Conservation (phyloP, 75 land plant species). For the Pinus taeda region DNA sequence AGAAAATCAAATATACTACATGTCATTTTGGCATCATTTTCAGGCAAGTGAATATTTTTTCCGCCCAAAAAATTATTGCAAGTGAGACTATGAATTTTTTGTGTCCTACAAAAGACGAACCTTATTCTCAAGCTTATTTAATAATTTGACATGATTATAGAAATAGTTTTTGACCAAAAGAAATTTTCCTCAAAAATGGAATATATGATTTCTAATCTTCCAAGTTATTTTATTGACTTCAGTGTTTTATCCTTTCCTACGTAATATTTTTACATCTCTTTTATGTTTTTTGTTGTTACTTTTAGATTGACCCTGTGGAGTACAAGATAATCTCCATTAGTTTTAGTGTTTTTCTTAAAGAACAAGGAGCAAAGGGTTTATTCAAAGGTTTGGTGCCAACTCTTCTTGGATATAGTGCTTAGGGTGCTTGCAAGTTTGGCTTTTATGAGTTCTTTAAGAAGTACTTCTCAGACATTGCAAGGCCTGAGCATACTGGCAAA, state of each 20-base stretch:
- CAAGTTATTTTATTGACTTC: not conserved
- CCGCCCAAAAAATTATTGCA: not conserved
- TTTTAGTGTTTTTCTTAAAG: conserved; percentile 54
- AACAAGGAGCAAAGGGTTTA: conserved; percentile 75
- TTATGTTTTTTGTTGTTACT: not conserved
- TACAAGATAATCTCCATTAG: conserved; percentile 73
- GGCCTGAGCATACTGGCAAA: conserved; percentile 69
- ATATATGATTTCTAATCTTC: too few relatives aligned
- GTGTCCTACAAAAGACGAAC: not conserved
- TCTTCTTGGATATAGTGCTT: conserved; percentile 82
- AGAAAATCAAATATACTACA: too few relatives aligned
- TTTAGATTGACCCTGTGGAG: conserved; percentile 81
- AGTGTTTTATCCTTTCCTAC: not conserved
- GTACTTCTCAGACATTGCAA: conserved; percentile 78
- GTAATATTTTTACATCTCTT: not conserved
- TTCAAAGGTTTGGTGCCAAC: conserved; percentile 92
- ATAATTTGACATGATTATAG: not conserved
- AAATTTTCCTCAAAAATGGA: not conserved
- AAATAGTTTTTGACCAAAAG: not conserved
- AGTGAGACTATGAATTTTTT: not conserved
- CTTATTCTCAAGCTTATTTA: not conserved
- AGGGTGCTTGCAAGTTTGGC: conserved; percentile 95
- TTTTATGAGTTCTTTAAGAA: conserved; percentile 96
- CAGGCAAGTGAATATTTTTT: too few relatives aligned
- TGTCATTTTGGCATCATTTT: too few relatives aligned